Evolutionary conservation across 2,329 filamentous ascomycete genomes (phyloP).

Genomic region (Colletotrichum plurivorum): DNA sequence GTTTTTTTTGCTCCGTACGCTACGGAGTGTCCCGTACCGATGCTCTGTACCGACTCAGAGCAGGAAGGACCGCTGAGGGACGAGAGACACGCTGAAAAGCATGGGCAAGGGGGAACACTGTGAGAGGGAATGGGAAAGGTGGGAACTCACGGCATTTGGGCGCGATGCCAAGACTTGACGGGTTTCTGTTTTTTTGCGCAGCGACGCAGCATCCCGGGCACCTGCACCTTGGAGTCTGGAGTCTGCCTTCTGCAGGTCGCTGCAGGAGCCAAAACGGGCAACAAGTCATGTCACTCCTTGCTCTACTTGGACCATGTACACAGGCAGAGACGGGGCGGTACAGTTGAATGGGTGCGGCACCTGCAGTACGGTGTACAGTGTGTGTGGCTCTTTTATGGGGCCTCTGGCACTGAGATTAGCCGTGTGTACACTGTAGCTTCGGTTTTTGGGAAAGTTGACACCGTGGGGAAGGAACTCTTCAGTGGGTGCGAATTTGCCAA

Average conservation of each 20-base stretch:
- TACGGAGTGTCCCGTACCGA: background rate
- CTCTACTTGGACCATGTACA: background rate
- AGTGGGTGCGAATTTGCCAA: constrained; percentile 1
- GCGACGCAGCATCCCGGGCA: constrained; percentile 27
- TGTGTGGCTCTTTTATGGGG: no score
- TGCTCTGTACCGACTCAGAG: background rate
- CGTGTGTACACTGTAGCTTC: no score
- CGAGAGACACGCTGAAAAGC: background rate
- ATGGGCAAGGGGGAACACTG: background rate
- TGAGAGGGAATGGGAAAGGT: constrained; percentile 13
- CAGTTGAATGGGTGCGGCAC: background rate
- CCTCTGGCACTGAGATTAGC: accelerated
- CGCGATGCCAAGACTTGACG: constrained; percentile 36
- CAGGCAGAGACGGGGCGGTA: no score
- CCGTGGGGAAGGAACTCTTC: background rate
- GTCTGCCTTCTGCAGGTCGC: no score
- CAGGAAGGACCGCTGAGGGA: background rate
- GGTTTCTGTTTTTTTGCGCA: constrained; percentile 35
- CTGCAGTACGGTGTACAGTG: background rate
- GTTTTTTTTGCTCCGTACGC: no score
- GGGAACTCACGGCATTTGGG: constrained; percentile 31
- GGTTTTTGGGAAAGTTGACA: background rate
- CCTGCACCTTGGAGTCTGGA: background rate
- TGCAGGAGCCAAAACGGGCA: constrained; percentile 7
- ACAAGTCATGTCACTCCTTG: constrained; percentile 24